Base-by-base conservation (phyloP, 805 yeast species). In the Monosporozyma aquatica region DNA sequence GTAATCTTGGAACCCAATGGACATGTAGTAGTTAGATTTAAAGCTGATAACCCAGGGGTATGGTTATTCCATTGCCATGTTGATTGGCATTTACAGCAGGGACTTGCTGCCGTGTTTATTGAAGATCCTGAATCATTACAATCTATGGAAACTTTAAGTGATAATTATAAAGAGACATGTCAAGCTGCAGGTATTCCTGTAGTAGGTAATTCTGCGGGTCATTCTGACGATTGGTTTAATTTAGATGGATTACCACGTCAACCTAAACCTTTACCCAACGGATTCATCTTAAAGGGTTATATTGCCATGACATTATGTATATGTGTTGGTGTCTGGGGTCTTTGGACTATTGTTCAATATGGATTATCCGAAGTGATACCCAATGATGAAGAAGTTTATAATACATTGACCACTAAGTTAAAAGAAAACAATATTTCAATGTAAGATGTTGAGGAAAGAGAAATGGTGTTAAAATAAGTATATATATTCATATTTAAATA, bases 21-120 rank as follows among this genome's bases (percentile, higher is more conserved):
- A 2, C 74, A 78, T 58, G 61, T 79, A 40, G 87, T 80, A 14
- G 56, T 78, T 25, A 69, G 96, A 50, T 86, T 86, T 61, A 72
- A 67, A 52, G 87, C 95, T 10, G 77, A 82, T 54, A 87, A 89
- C 55, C 95, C 96, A 3, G 97, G 97, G 44, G 80, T 87, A 21
- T 89, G 96, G 96, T 76, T 82, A 47, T 83, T 87, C 78, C 97
- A 87, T 60, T 87, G 97, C 64, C 95, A 85, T 57, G 75, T 83
- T 43, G 90, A 83, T 55, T 83, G 87, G 82, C 94, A 83, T 64
- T 72, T 83, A 59, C 81, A 78, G 51, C 92, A 83, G 65, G 94
- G 94, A 23, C 69, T 83, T 42, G 89, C 89, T 6, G 68, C 82
- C 40, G 75, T 76, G 1, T 72, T 83, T 28, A 68, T 83, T 33